phyloP scores from a whole-genome alignment of 768 basidiomycete species.

The Lactarius trivialis region DNA sequence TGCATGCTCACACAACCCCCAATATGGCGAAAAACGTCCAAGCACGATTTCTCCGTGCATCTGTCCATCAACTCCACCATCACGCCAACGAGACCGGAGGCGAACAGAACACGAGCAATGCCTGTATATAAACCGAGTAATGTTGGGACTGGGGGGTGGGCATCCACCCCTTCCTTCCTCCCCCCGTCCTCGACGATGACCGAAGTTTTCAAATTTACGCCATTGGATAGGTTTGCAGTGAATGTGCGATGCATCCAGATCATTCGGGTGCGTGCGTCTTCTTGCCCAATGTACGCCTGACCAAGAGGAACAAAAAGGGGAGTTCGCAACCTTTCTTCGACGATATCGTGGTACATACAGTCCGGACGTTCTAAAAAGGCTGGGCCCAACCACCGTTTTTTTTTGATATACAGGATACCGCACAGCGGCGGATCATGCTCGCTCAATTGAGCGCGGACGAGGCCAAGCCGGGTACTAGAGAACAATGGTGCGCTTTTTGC shows the following conservation, averaged over 20 bases:
- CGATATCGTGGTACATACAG: constrained; percentile 12
- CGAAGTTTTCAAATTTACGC: not conserved
- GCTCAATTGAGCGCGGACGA: constrained; percentile 17
- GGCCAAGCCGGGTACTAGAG: constrained; percentile 1
- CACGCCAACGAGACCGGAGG: not conserved
- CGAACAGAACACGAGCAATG: not conserved
- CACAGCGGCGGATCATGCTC: constrained; percentile 16
- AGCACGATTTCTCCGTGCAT: not conserved
- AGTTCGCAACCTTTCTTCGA: not conserved
- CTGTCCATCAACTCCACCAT: not conserved
- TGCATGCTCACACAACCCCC: not conserved
- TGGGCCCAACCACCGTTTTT: not conserved
- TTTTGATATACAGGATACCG: constrained; percentile 13
- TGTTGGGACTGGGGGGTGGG: not conserved
- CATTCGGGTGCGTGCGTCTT: not conserved
- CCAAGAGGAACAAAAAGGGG: not conserved
- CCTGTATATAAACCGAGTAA: not conserved
- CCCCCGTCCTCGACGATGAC: not conserved
- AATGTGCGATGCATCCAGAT: constrained; percentile 16
- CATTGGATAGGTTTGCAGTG: not conserved
- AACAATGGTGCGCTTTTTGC: constrained; percentile 3
- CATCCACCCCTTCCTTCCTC: not conserved
- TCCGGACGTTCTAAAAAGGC: not conserved
- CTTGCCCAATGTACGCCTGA: not conserved
- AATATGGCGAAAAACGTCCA: not conserved